Percentiles rank a stretch among this genome's conserved stretches.
Evolutionary conservation across 768 basidiomycete species (phyloP).

Genomic region (Harrya chromipes): DNA sequence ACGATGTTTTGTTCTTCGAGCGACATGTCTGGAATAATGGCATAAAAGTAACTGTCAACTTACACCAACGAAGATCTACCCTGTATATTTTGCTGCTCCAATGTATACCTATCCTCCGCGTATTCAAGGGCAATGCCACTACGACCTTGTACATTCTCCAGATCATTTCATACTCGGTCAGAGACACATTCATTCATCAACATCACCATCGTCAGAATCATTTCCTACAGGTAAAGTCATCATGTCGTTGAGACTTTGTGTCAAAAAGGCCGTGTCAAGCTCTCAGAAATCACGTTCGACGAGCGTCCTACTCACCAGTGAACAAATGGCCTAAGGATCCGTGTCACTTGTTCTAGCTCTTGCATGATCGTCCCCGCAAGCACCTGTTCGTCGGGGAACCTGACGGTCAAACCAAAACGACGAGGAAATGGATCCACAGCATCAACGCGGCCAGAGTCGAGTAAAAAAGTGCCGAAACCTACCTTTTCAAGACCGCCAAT

Average conservation of each 20-base stretch:
- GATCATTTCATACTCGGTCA: background rate
- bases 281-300: background rate
- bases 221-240: slow-evolving; percentile 50
- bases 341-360: slow-evolving; percentile 50
- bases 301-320: slow-evolving; percentile 52
- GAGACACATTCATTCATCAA: slow-evolving; percentile 1
- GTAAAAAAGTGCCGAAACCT: slow-evolving; percentile 12
- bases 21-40: too few species aligned
- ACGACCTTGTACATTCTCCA: background rate
- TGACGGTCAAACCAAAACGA: slow-evolving; percentile 19
- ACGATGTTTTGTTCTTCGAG: too few species aligned
- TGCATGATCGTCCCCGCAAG: slow-evolving; percentile 62
- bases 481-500: slow-evolving; percentile 67
- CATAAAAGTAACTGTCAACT: too few species aligned
- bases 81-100: too few species aligned
- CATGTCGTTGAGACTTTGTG: slow-evolving; percentile 63
- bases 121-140: too few species aligned
- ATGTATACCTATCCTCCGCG: too few species aligned
- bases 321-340: slow-evolving; percentile 69
- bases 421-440: background rate
- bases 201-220: slow-evolving; percentile 9
- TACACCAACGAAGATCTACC: too few species aligned
- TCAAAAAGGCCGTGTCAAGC: slow-evolving; percentile 1
- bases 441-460: slow-evolving; percentile 15
- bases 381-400: slow-evolving; percentile 77